Percentiles rank a stretch among this genome's conserved stretches.
These are phyloP conservation scores for Beta lomatogona DNA, from an alignment of 179 eudicot species.

Conservation along the genomic window DNA sequence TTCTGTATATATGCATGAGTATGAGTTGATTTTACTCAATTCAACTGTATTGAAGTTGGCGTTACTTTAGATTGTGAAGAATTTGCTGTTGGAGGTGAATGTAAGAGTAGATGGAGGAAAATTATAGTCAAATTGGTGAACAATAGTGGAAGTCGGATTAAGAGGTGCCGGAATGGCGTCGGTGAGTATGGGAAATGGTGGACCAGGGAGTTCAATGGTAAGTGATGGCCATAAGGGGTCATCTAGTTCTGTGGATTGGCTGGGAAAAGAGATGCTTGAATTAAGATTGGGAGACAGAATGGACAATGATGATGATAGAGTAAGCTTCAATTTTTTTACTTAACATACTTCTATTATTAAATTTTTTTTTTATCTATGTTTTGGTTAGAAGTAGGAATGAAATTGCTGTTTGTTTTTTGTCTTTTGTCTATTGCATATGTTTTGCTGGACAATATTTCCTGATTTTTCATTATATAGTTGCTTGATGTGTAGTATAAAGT, in stretches of 20 bases:
- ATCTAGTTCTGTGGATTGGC: constrained; percentile 89
- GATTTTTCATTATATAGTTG: not conserved
- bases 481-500: not conserved
- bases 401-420: not conserved
- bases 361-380: not conserved
- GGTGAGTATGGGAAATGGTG: constrained; percentile 74
- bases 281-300: constrained; percentile 78
- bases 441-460: not conserved
- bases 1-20: not conserved
- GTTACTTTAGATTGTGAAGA: not conserved
- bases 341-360: not conserved
- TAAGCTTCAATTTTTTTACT: constrained; percentile 37
- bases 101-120: constrained; percentile 28
- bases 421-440: not conserved
- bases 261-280: constrained; percentile 93
- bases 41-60: not conserved
- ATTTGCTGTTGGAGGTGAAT: constrained; percentile 15
- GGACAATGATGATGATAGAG: constrained; percentile 80
- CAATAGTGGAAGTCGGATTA: constrained; percentile 32
- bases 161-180: constrained; percentile 58
- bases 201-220: constrained; percentile 75
- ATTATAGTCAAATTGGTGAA: constrained; percentile 25
- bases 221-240: constrained; percentile 70
- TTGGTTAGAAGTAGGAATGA: not conserved
- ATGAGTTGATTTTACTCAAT: not conserved